These are phyloP conservation scores for Diplodia seriata DNA, from an alignment of 2,329 filamentous ascomycete species.

Conservation along the genomic window DNA sequence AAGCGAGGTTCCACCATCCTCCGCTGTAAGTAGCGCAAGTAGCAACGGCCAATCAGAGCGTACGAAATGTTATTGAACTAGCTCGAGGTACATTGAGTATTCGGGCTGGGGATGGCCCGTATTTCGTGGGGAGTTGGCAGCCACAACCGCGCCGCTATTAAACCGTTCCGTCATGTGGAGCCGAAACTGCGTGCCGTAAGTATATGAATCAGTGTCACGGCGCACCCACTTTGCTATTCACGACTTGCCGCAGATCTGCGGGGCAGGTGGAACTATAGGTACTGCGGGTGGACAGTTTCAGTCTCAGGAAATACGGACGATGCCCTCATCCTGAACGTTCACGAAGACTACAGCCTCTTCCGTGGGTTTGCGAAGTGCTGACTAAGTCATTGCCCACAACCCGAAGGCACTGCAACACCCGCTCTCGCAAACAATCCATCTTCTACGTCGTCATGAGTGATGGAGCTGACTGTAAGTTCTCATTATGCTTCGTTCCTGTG, in stretches of 20 bases:
- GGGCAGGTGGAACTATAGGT: neutral
- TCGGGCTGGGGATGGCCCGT: neutral
- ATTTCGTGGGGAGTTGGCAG: neutral
- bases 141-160: too few species aligned
- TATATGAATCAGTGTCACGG: neutral
- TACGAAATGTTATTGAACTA: neutral
- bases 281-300: neutral
- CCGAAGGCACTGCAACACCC: neutral
- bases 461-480: neutral
- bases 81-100: neutral
- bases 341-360: neutral
- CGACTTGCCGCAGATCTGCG: neutral
- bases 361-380: neutral
- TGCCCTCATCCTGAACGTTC: neutral
- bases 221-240: neutral
- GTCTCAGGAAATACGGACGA: neutral
- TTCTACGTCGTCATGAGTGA: neutral
- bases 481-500: constrained; percentile 13
- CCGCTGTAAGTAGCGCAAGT: neutral
- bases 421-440: neutral
- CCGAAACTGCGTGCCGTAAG: neutral
- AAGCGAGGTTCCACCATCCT: neutral
- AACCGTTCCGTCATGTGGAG: constrained; percentile 1
- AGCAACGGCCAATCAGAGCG: neutral
- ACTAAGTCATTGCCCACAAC: neutral